Conservation (phyloP, 1,284 basidiomycete genomes). For the Rhodotorula sp. region DNA sequence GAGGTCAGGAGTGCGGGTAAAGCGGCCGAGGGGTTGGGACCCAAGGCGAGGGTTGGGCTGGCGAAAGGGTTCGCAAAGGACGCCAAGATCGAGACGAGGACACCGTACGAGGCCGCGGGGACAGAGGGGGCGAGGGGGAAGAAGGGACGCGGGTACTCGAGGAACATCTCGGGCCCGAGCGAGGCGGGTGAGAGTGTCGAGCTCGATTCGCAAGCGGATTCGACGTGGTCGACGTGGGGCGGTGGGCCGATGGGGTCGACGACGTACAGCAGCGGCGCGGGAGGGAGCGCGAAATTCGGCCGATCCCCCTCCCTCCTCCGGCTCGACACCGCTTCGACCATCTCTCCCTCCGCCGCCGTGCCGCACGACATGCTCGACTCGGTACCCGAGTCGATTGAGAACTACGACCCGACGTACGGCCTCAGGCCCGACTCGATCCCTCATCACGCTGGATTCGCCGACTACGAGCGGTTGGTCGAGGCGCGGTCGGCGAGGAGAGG, state of each 20-base stretch:
- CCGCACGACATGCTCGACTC: slow-evolving; percentile 39
- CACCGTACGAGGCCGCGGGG: slow-evolving; percentile 57
- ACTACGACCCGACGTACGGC: slow-evolving; percentile 96
- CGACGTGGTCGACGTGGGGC: slow-evolving; percentile 26
- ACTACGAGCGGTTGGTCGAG: slow-evolving; percentile 62
- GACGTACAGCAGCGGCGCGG: not conserved
- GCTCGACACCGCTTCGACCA: not conserved
- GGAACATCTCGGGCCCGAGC: slow-evolving; percentile 24
- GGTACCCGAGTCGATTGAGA: slow-evolving; percentile 72
- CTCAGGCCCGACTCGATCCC: slow-evolving; percentile 86
- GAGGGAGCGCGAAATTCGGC: not conserved
- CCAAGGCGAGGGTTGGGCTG: slow-evolving; percentile 4
- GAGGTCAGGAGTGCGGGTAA: slow-evolving; percentile 37
- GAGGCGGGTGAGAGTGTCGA: slow-evolving; percentile 34
- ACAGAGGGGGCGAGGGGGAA: not conserved
- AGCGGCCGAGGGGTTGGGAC: slow-evolving; percentile 4
- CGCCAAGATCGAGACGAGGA: slow-evolving; percentile 66
- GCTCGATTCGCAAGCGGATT: slow-evolving; percentile 15
- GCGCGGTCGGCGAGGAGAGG: slow-evolving; percentile 64
- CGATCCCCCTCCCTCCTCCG: slow-evolving; percentile 17
- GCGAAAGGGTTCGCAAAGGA: slow-evolving; percentile 54
- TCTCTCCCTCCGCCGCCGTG: not conserved
- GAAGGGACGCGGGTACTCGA: slow-evolving; percentile 14
- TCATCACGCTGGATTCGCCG: slow-evolving; percentile 65
- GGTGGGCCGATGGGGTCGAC: slow-evolving; percentile 3